Evolutionary conservation across 2,329 filamentous ascomycete species (phyloP), one percentile per base, ranked within the genome.

Genomic region (Pleomassaria siparia): DNA sequence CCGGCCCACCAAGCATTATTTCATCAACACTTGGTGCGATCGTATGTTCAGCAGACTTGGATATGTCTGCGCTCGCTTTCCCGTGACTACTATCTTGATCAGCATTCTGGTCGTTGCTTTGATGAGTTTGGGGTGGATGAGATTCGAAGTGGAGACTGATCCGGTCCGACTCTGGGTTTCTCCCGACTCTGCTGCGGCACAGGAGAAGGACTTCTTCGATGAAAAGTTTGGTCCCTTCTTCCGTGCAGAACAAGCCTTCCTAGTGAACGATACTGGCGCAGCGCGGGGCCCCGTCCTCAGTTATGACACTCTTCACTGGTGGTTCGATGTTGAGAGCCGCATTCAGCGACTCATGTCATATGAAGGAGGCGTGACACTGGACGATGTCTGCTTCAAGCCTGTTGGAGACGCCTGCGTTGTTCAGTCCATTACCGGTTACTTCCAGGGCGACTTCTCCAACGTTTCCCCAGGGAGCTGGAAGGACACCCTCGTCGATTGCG

Each of bases 161-260:
- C 94, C 94, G 5, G 94, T 95, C 10, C 85, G 88, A 40, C 76
- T 99, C 8, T 99, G 94, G 94, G 94, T 99, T n/a, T 91, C 92
- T 60, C 94, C 94, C 7, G 87, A 88, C 8, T 97, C 94, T 3
- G 83, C 85, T 40, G 92, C 95, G 16, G 94, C 94, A 0, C 82
- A 90, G 66, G 92, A 99, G 68, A 99, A 99, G 74, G 81, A 81
- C 1, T 99, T 95, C 67, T 99, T 97, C 56, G 95, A 99, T 66
- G 70, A 82, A 28, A 91, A 90, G 59, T 99, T 99, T 67, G 95
- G 94, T 0, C 91, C 92, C 0, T 99, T 99, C 65, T 99, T 94
- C 72, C 88, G 94, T 32, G 88, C 91, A 0, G 89, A 99, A 69
- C 94, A 99, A 72, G 83, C 86, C 0, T 99, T 99, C 69, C 72